Evolutionary conservation across 1,139 yeast genomes (phyloP).

Genomic region (Yamadazyma membranifaciens): DNA sequence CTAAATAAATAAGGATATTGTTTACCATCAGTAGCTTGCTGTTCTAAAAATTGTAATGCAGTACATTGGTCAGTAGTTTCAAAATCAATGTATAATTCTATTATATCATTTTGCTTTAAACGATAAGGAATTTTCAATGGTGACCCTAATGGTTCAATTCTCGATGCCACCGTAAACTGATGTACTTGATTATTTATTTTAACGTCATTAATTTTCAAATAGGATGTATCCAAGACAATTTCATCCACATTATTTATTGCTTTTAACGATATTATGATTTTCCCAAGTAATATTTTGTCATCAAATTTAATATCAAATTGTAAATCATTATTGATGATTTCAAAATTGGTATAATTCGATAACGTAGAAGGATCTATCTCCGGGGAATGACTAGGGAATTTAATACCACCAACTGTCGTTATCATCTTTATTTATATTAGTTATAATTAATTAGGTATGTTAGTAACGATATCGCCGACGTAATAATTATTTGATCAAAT

Average conservation of each 20-base stretch:
- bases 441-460: too few relatives aligned
- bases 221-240: conserved; percentile 69
- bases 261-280: conserved; percentile 48
- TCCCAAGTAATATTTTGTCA: conserved; percentile 50
- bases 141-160: conserved; percentile 68
- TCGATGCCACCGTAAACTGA: conserved; percentile 39
- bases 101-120: conserved; percentile 14
- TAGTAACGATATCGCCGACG: too few relatives aligned
- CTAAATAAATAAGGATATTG: conserved; percentile 76
- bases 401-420: conserved; percentile 6
- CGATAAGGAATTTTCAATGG: conserved; percentile 43
- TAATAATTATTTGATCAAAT: neutral
- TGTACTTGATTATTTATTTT: conserved; percentile 38
- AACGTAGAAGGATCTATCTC: conserved; percentile 48
- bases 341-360: conserved; percentile 36
- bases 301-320: conserved; percentile 58
- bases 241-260: conserved; percentile 18
- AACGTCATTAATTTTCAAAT: conserved; percentile 48
- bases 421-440: conserved; percentile 1
- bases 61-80: conserved; percentile 75
- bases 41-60: conserved; percentile 81
- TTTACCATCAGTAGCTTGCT: conserved; percentile 76
- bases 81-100: conserved; percentile 48
- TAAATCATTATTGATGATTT: conserved; percentile 43
- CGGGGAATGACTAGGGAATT: conserved; percentile 46